These are phyloP conservation scores for Pichia cabralensis DNA, from an alignment of 805 yeast species.

Conservation along the genomic window DNA sequence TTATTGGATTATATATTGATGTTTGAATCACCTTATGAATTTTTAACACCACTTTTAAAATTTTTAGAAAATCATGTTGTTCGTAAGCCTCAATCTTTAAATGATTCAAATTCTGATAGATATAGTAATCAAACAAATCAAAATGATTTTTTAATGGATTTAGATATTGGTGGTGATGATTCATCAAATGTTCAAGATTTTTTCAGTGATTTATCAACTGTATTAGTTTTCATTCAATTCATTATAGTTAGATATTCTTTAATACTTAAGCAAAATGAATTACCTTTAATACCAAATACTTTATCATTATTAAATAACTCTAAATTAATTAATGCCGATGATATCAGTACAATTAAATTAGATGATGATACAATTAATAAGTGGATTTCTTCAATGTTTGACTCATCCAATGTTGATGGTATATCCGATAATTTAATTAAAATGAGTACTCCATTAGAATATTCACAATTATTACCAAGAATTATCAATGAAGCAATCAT, in stretches of 20 bases:
- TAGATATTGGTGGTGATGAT: conserved; percentile 39
- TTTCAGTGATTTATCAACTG: conserved; percentile 59
- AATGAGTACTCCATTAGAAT: conserved; percentile 54
- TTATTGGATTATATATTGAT: conserved; percentile 33
- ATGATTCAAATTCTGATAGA: conserved; percentile 9
- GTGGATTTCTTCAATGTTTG: conserved; percentile 78
- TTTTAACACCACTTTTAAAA: conserved; percentile 36
- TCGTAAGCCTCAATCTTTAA: conserved; percentile 12
- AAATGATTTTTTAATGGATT: conserved; percentile 18
- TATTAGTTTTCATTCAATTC: conserved; percentile 35
- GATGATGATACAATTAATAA: conserved; percentile 31
- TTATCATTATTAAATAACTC: conserved; percentile 5
- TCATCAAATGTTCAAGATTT: conserved; percentile 51
- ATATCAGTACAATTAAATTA: background rate
- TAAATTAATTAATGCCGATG: background rate
- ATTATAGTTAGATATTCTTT: conserved; percentile 11
- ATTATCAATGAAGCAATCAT: conserved; percentile 63
- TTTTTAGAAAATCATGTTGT: conserved; percentile 37
- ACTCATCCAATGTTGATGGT: conserved; percentile 47
- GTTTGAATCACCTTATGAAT: conserved; percentile 32
- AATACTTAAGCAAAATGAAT: conserved; percentile 5
- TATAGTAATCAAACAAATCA: conserved; percentile 11
- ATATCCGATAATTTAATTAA: conserved; percentile 76
- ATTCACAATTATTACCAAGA: conserved; percentile 58
- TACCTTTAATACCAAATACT: background rate